Conservation (phyloP, 1,284 basidiomycete genomes). For the Sutorius eximius region DNA sequence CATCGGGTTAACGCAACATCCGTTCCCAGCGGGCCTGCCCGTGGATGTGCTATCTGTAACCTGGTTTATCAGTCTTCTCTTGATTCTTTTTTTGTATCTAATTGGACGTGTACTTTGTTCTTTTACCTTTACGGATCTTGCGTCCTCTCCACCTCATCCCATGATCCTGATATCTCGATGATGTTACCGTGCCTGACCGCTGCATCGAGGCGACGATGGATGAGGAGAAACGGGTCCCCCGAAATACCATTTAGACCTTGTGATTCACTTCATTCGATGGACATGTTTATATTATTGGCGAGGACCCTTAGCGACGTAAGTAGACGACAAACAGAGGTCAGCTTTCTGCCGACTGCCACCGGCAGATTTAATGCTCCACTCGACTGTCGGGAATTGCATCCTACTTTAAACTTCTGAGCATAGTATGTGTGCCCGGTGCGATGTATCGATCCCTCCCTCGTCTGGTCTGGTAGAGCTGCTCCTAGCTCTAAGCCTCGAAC, state of each 20-base stretch:
- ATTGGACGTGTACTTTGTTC: slow-evolving; percentile 25
- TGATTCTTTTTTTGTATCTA: slow-evolving; percentile 19
- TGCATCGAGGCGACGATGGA: slow-evolving; percentile 1
- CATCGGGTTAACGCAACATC: slow-evolving; percentile 3
- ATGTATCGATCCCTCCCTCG: too few relatives aligned
- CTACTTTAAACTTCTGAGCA: too few relatives aligned
- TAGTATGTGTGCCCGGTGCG: too few relatives aligned
- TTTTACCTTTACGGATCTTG: slow-evolving; percentile 8
- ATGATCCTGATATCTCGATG: background rate
- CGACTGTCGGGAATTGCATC: too few relatives aligned
- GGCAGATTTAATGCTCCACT: too few relatives aligned
- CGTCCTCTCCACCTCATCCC: background rate
- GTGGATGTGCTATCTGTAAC: slow-evolving; percentile 9
- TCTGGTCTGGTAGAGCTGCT: too few relatives aligned
- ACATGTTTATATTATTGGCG: slow-evolving; percentile 13
- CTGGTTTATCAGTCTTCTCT: background rate
- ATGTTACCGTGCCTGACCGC: background rate
- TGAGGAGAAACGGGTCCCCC: slow-evolving; percentile 1
- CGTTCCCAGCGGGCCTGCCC: background rate
- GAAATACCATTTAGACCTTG: slow-evolving; percentile 14
- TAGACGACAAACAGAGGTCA: background rate
- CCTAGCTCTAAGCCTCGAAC: too few relatives aligned
- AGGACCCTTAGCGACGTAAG: slow-evolving; percentile 1
- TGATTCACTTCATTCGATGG: slow-evolving; percentile 14
- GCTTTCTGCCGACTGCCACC: background rate